Conservation (phyloP, 192 early-diverging fungal genomes). For the Endogone sp. region DNA sequence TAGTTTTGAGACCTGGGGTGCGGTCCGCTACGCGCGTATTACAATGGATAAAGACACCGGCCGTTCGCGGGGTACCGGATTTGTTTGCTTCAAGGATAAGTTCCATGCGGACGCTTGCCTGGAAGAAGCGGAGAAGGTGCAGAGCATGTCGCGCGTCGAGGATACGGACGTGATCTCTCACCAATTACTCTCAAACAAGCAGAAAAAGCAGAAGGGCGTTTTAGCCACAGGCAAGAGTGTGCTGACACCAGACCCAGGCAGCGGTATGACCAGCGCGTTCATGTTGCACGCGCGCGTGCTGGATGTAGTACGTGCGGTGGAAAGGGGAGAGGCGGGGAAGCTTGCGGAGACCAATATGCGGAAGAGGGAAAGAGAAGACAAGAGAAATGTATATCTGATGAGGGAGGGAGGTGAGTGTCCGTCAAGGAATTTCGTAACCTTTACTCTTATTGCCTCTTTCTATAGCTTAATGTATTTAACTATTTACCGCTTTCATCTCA, state of each 20-base stretch:
- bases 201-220: constrained; percentile 53
- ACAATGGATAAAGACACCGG: constrained; percentile 82
- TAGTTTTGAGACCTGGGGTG: constrained; percentile 69
- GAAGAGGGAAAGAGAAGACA: constrained; percentile 69
- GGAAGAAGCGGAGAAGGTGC: constrained; percentile 61
- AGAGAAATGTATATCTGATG: constrained; percentile 85
- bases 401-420: constrained; percentile 62
- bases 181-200: constrained; percentile 30
- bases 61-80: constrained; percentile 89
- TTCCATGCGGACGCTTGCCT: constrained; percentile 75
- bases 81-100: constrained; percentile 79
- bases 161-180: constrained; percentile 29
- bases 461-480: background rate
- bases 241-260: constrained; percentile 57
- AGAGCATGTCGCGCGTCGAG: constrained; percentile 44
- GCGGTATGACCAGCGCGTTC: constrained; percentile 50
- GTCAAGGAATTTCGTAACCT: background rate
- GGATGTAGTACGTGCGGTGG: constrained; percentile 76
- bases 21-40: constrained; percentile 76
- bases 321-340: constrained; percentile 60
- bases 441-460: constrained; percentile 3
- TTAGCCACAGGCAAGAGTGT: constrained; percentile 44
- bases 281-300: constrained; percentile 79
- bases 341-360: constrained; percentile 56
- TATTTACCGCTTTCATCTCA: background rate